Evolutionary conservation across 2,329 filamentous ascomycete genomes (phyloP), one percentile per base, ranked within the genome.

Genomic region (Chaetomiaceae sp.): DNA sequence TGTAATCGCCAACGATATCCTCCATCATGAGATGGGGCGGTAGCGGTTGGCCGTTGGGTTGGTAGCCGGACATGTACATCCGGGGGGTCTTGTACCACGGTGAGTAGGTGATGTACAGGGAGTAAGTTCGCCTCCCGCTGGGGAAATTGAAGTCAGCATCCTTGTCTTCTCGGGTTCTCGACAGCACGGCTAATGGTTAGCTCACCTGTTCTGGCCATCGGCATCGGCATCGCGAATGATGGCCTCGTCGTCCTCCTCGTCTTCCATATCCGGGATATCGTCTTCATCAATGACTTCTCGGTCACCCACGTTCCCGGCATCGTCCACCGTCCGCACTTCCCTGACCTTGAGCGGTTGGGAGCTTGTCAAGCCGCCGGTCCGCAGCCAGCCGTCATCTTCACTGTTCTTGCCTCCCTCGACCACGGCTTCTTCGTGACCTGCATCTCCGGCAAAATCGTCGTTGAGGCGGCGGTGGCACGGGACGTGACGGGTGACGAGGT

Each of bases 201-300:
- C 68, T 55, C 63, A 76, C 78, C 71, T 73, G 56, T 68, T 74
- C 56, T 68, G 71, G 47, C 70, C 72, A 50, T 73, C 70, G 7
- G 69, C 66, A 23, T 76, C 71, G 6, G 82, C 76, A 61, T 95
- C 90, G 12, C 87, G 79, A 63, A 97, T 97, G 65, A 99, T 97
- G 39, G 93, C 93, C 70, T 97, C 91, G 56, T 95, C 91, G 55
- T 96, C 91, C 58, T 97, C 92, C 51, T 97, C 92, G 57, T 97
- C 93, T 65, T 97, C 93, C 90, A 97, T 97, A 65, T 97, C 92
- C 0, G 91, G 92, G 55, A 97, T 96, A 63, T 96, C 92, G 39
- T 89, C 83, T 46, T 85, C 85, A 23, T 83, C 79, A 5, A 87
- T 74, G 27, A 82, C 78, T 44, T 84, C 84, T 50, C 80, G 76